A percentile compares a stretch with the other conserved stretches of the same genome.
phyloP scores from a whole-genome alignment of 768 basidiomycete genomes.

The Tricholoma sp. region DNA sequence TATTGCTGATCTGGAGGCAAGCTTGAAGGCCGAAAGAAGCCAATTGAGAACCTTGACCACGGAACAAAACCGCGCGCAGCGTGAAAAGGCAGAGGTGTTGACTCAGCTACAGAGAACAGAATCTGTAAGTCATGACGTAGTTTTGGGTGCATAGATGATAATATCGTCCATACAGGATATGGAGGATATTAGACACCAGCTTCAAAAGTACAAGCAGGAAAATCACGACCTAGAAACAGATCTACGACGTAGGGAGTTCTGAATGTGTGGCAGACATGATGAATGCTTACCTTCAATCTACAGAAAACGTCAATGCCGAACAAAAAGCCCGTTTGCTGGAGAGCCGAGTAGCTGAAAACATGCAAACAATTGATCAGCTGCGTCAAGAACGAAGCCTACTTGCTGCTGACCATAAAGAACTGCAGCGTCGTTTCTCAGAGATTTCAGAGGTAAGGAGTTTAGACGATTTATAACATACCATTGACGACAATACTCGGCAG shows the following conservation, averaged over 20 bases:
- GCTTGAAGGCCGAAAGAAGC: slow-evolving; percentile 66
- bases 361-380: slow-evolving; percentile 65
- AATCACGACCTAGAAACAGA: slow-evolving; percentile 72
- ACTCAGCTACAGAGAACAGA: slow-evolving; percentile 67
- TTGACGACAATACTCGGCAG: slow-evolving; percentile 25
- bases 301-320: slow-evolving; percentile 63
- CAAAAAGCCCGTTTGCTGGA: slow-evolving; percentile 71
- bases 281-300: slow-evolving; percentile 1
- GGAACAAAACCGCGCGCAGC: slow-evolving; percentile 58
- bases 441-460: slow-evolving; percentile 55
- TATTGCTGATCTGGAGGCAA: slow-evolving; percentile 65
- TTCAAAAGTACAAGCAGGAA: slow-evolving; percentile 67
- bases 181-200: slow-evolving; percentile 66
- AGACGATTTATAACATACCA: too few species aligned
- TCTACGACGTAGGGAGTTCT: slow-evolving; percentile 50
- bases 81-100: slow-evolving; percentile 61
- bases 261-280: neutral
- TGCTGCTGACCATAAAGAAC: slow-evolving; percentile 61
- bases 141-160: neutral
- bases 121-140: slow-evolving; percentile 38
- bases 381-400: slow-evolving; percentile 74
- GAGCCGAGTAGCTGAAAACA: slow-evolving; percentile 62
- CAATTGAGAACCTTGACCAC: slow-evolving; percentile 57
- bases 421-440: slow-evolving; percentile 64
- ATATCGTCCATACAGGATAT: slow-evolving; percentile 53